Evolutionary conservation across 108 stramenopile species (phyloP), one percentile per base, ranked within the genome.

Genomic region (Epithemia pelagica): DNA sequence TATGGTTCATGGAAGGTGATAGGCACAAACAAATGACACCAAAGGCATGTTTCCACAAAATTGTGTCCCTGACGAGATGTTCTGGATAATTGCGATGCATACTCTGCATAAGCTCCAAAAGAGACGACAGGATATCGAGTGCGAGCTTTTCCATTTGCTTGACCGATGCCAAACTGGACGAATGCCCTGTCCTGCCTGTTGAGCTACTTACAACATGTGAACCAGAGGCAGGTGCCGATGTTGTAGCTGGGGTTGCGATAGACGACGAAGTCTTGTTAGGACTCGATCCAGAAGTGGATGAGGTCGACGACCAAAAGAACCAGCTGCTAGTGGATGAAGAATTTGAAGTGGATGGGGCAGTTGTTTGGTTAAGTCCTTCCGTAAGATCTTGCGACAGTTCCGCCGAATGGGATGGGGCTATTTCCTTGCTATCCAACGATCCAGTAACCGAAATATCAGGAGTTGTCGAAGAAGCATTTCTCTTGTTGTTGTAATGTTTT

Each of bases 121-220:
- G 52, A 67, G 75, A 77, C 25, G 72, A 69, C 18, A 83, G 58
- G n/a, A 83, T 76, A 28, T 83, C 78, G 53, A 79, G 32, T 0
- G 82, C 82, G 15, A 73, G 28, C 58, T 81, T 76, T 26, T 81
- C 80, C 62, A 81, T 58, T 61, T 74, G 69, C 30, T 71, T 76
- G 53, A 72, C 10, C 1, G 67, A 68, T 2, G 22, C 54, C 37
- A 46, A 46, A 46, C 37, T 46, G 1, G 57, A 55, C 19, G 71
- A 64, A 67, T 73, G 54, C 69, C 57, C 57, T 70, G 71, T 37
- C 71, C 71, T 64, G 18, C 75, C 75, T 30, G 30, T 59, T 20
- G 67, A 68, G 25, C 58, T 59, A 30, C 58, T 58, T 2, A 68
- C 58, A 46, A 46, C 37, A 46, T 46, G 37, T 15, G 37, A 5